phyloP scores from a whole-genome alignment of 2,329 filamentous ascomycete genomes.

The Calonectria crousiana region DNA sequence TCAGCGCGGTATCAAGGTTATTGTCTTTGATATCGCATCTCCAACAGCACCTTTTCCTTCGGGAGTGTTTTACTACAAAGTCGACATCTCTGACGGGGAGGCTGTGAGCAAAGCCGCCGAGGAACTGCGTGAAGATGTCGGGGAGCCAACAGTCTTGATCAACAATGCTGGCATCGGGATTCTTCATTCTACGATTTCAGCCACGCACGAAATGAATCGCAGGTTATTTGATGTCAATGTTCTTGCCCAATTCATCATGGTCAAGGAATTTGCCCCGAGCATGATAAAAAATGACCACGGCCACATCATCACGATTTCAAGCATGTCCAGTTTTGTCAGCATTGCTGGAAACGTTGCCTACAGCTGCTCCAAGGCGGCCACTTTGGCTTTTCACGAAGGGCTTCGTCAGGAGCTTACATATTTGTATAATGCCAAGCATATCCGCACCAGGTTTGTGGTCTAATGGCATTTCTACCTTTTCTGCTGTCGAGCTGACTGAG shows the following conservation, averaged over 20 bases:
- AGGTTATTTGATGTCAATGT: conserved; percentile 69
- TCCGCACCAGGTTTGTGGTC: conserved; percentile 63
- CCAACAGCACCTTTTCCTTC: neutral
- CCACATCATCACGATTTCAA: conserved; percentile 77
- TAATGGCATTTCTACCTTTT: neutral
- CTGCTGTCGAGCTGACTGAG: neutral
- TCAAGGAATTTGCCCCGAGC: conserved; percentile 71
- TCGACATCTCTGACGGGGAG: neutral
- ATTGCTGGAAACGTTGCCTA: conserved; percentile 74
- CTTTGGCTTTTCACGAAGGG: conserved; percentile 73
- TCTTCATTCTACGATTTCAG: neutral
- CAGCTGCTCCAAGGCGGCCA: conserved; percentile 70
- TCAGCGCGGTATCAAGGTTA: neutral
- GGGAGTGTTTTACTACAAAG: neutral
- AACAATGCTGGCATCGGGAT: conserved; percentile 12
- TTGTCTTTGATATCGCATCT: neutral
- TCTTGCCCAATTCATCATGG: conserved; percentile 71
- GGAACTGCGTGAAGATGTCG: neutral
- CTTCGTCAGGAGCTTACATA: conserved; percentile 65
- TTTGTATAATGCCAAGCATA: conserved; percentile 67
- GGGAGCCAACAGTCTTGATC: conserved; percentile 14
- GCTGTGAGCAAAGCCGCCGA: neutral
- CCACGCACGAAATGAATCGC: neutral
- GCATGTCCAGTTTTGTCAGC: conserved; percentile 67
- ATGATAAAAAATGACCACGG: conserved; percentile 73